Percentiles rank a stretch among this genome's conserved stretches.
phyloP scores from a whole-genome alignment of 306 rosid species.

The Glycine soja region DNA sequence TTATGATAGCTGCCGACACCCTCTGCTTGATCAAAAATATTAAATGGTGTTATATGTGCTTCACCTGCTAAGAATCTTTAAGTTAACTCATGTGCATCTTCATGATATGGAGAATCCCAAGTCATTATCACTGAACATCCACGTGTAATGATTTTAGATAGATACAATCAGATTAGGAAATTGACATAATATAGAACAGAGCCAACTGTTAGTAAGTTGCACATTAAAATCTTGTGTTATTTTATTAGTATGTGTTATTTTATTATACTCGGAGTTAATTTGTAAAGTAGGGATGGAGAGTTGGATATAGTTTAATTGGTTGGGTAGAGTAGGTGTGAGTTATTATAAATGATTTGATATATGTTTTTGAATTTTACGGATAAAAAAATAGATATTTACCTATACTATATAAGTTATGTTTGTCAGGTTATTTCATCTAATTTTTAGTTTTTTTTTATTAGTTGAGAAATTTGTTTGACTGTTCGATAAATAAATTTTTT shows the following conservation, averaged over 20 bases:
- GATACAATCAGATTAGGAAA: neutral
- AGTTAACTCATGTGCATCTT: conserved; percentile 41
- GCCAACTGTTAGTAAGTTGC: conserved; percentile 4
- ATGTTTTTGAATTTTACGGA: no score
- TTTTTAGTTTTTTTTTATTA: no score
- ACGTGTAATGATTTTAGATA: conserved; percentile 36
- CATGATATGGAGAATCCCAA: conserved; percentile 29
- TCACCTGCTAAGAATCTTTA: conserved; percentile 47
- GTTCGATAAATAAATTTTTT: no score
- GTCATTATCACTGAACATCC: conserved; percentile 35
- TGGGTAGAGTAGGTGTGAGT: no score
- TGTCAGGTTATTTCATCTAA: no score
- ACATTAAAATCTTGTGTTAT: neutral
- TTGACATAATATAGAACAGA: neutral
- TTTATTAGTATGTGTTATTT: neutral
- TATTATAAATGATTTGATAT: no score
- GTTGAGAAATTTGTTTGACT: no score
- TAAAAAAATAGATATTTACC: no score
- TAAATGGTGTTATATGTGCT: conserved; percentile 14
- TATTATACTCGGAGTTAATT: neutral
- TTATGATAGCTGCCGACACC: conserved; percentile 38
- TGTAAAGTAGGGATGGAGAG: neutral
- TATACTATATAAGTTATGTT: no score
- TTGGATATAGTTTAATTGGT: no score
- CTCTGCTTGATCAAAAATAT: neutral